phyloP scores from a whole-genome alignment of 345 rosid genomes.

The Turnera subulata region DNA sequence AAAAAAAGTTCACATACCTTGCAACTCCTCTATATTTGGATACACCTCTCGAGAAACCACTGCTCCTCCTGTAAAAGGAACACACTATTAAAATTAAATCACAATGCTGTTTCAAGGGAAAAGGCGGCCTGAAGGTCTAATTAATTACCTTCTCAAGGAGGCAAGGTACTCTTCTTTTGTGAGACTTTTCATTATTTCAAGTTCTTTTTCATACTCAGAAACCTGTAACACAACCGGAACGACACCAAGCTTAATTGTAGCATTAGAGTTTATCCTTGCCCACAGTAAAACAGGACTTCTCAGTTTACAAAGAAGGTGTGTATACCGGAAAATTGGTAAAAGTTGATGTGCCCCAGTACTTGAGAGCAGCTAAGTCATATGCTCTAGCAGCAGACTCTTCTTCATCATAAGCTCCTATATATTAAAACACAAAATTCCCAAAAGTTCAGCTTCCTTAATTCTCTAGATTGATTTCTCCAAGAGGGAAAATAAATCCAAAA shows the following conservation, averaged over 20 bases:
- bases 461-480: background rate
- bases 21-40: slow-evolving; percentile 48
- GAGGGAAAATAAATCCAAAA: background rate
- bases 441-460: background rate
- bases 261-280: background rate
- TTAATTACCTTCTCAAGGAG: slow-evolving; percentile 29
- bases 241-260: background rate
- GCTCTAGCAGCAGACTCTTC: slow-evolving; percentile 48
- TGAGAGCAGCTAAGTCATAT: slow-evolving; percentile 41
- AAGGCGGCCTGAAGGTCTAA: too few species aligned
- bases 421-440: background rate
- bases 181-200: slow-evolving; percentile 31
- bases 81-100: background rate
- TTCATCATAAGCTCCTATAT: slow-evolving; percentile 42
- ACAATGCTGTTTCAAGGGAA: too few species aligned
- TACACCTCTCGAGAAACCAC: slow-evolving; percentile 44
- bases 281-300: background rate
- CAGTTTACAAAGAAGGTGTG: background rate
- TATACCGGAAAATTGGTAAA: slow-evolving; percentile 33
- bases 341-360: slow-evolving; percentile 38
- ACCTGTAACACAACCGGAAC: slow-evolving; percentile 8
- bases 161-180: slow-evolving; percentile 42
- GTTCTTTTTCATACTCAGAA: slow-evolving; percentile 32
- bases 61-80: slow-evolving; percentile 26
- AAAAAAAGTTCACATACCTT: slow-evolving; percentile 13